Percentiles rank a stretch among this genome's conserved stretches.
phyloP scores from a whole-genome alignment of 2,329 filamentous ascomycete genomes.

The Xylaria sp. region DNA sequence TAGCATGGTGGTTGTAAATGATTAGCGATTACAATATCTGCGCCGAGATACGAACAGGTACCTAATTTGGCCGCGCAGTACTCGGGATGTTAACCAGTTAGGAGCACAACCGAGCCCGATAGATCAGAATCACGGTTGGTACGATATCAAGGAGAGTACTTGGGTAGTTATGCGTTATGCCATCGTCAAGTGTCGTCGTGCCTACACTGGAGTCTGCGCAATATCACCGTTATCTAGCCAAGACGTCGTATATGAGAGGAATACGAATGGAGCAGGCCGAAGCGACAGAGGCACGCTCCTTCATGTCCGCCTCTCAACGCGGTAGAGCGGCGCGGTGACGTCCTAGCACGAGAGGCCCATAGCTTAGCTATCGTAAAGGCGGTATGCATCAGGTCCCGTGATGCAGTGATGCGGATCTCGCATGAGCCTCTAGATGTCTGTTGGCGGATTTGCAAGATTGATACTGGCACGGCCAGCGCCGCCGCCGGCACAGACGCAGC shows the following conservation, averaged over 20 bases:
- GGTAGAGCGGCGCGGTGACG: slow-evolving; percentile 25
- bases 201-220: neutral
- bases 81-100: neutral
- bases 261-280: slow-evolving; percentile 6
- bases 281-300: slow-evolving; percentile 6
- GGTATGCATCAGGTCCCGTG: slow-evolving; percentile 35
- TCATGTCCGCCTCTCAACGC: slow-evolving; percentile 8
- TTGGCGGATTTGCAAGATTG: slow-evolving; percentile 19
- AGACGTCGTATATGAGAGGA: slow-evolving; percentile 1
- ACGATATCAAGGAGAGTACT: neutral
- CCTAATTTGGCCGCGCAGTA: slow-evolving; percentile 14
- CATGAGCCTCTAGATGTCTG: slow-evolving; percentile 31
- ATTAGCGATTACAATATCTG: neutral
- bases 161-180: slow-evolving; percentile 1
- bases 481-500: slow-evolving; percentile 23
- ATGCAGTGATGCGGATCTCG: slow-evolving; percentile 33
- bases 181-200: neutral
- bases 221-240: slow-evolving; percentile 3
- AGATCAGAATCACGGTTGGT: neutral
- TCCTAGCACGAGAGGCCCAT: slow-evolving; percentile 2
- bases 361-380: slow-evolving; percentile 32
- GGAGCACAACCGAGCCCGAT: slow-evolving; percentile 3
- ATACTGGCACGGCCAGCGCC: slow-evolving; percentile 14
- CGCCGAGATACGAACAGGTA: neutral
- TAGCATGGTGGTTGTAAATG: neutral